A percentile compares a stretch with the other conserved stretches of the same genome.
Evolutionary conservation across 2,329 filamentous ascomycete genomes (phyloP).

Genomic region (Aspergillus alliaceus): DNA sequence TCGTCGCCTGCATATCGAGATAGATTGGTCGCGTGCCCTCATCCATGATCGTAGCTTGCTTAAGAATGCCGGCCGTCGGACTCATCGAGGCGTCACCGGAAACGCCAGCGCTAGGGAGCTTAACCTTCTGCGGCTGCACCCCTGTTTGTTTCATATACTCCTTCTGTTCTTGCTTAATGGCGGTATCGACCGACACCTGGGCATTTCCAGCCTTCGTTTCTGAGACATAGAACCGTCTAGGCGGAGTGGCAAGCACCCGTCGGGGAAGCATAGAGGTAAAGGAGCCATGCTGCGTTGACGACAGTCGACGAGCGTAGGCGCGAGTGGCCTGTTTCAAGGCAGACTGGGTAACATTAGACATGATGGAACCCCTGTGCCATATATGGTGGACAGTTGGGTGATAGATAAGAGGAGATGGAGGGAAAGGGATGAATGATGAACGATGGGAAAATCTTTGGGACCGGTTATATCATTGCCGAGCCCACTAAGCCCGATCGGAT

Average conservation of each 20-base stretch:
- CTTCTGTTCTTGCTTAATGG: conserved; percentile 83
- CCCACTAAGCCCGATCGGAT: conserved; percentile 25
- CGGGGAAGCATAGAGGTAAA: conserved; percentile 41
- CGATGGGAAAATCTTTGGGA: conserved; percentile 26
- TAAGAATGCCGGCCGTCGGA: conserved; percentile 79
- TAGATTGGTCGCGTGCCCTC: conserved; percentile 93
- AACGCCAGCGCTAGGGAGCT: conserved; percentile 59
- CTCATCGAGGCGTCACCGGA: conserved; percentile 71
- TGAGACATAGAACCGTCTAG: conserved; percentile 73
- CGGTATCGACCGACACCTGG: conserved; percentile 77
- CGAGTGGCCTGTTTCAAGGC: conserved; percentile 73
- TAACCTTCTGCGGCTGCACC: conserved; percentile 54
- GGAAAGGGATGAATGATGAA: conserved; percentile 14
- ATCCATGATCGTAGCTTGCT: conserved; percentile 90
- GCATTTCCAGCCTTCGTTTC: conserved; percentile 69
- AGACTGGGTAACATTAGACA: conserved; percentile 67
- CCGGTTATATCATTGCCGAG: conserved; percentile 29
- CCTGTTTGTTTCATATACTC: conserved; percentile 66
- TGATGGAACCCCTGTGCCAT: conserved; percentile 42
- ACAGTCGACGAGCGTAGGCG: conserved; percentile 53
- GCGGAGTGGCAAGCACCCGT: conserved; percentile 38
- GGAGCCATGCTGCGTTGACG: conserved; percentile 37
- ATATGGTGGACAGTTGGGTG: conserved; percentile 24
- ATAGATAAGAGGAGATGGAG: conserved; percentile 12
- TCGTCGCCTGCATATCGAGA: conserved; percentile 97